These are phyloP conservation scores for Tuber brumale DNA, from an alignment of 495 filamentous ascomycete species.

Conservation along the genomic window DNA sequence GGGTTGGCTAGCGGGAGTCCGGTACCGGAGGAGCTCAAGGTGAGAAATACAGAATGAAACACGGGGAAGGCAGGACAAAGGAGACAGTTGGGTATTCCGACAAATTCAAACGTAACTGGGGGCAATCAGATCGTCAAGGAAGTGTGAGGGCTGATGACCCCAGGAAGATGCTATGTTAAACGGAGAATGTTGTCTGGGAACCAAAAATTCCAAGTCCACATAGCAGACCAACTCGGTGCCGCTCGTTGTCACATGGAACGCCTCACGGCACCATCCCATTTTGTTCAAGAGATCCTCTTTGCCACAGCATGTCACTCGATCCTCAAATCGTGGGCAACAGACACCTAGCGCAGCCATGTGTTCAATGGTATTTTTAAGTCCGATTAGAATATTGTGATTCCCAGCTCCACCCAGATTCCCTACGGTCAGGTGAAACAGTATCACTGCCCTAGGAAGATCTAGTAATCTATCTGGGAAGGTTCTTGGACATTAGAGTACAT, in stretches of 20 bases:
- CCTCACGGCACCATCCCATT: neutral
- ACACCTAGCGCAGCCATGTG: neutral
- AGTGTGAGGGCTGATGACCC: neutral
- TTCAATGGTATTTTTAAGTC: neutral
- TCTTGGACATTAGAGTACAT: neutral
- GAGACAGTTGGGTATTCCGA: neutral
- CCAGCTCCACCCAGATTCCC: neutral
- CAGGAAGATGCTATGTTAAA: neutral
- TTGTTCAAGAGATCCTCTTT: neutral
- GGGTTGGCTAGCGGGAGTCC: neutral
- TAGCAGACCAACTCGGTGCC: neutral
- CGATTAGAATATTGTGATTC: neutral
- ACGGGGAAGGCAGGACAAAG: neutral
- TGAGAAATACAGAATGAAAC: neutral
- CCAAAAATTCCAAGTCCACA: neutral
- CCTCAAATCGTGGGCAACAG: neutral
- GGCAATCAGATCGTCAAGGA: neutral
- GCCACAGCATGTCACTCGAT: neutral
- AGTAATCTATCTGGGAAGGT: too few relatives aligned
- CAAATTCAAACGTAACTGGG: neutral
- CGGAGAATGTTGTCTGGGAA: neutral
- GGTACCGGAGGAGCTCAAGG: neutral
- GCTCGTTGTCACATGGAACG: neutral
- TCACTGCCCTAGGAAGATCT: neutral
- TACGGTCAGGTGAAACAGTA: too few relatives aligned